Base-by-base conservation (phyloP, 139 green algal genomes). In the Tetraselmis striata region DNA sequence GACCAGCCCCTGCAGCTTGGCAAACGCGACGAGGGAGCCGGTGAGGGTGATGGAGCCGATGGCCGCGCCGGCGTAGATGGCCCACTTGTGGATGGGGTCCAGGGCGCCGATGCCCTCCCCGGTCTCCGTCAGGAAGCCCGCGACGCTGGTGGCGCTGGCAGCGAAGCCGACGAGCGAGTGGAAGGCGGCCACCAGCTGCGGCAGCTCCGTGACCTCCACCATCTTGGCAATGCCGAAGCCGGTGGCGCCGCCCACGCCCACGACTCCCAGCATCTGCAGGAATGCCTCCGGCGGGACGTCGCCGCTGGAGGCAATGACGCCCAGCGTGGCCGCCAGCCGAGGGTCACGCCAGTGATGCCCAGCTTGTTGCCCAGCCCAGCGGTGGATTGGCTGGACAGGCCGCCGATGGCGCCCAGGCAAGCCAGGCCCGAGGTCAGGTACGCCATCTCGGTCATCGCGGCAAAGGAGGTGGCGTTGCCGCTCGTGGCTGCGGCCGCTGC, bases 21-120 rank as follows among this genome's bases (percentile, higher is more conserved):
- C 94, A 83, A 97, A 98, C 1, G 94, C 94, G 22, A 96, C 88
- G 24, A 92, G 89, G 27, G 90, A 93, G 59, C 93, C 93, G 28
- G 94, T 98, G 31, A 97, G 89, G 18, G 94, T 98, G 85, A 98
- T 81, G 30, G 92, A 92, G 76, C 94, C 94, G 81, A 97, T 95
- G 82, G 96, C 84, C 59, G 93, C 91, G 26, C 91, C 94, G 58
- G 95, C 85, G 82, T 90, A 96, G 67, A 91, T 92, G 59, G 92
- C 90, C 32, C 81, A 89, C 83, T 91, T 92, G 86, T 95, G 92
- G 80, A 94, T 82, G 28, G 82, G 83, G 82, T 95, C 86, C 78
- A 87, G 80, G 5, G 81, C 27, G 1, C 18, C 45, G 45, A 67
- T 67, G 45, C 45, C 45, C 28, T 30, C 45, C 11, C 45, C 45